These are phyloP conservation scores for Pichia phayaonensis DNA, from an alignment of 805 yeast species.

Conservation along the genomic window DNA sequence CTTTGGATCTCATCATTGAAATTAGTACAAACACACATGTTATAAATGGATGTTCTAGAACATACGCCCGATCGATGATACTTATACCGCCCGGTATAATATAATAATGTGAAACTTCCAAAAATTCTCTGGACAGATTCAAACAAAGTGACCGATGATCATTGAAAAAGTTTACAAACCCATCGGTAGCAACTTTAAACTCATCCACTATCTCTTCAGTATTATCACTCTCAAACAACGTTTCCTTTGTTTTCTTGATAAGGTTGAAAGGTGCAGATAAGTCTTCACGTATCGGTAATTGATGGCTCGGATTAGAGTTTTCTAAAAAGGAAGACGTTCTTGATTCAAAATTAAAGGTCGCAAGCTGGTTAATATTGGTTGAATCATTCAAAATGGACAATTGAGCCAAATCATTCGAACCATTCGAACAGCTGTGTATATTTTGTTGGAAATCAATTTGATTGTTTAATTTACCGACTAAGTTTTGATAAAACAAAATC, in stretches of 20 bases:
- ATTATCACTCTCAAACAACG: constrained; percentile 14
- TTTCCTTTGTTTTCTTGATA: constrained; percentile 25
- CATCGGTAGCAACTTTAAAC: constrained; percentile 30
- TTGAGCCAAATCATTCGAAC: background rate
- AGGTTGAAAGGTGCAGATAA: constrained; percentile 26
- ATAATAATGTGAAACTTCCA: constrained; percentile 51
- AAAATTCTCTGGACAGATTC: constrained; percentile 38
- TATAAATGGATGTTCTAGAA: constrained; percentile 44
- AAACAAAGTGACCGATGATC: constrained; percentile 37
- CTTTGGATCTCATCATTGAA: constrained; percentile 51
- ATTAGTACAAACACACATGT: constrained; percentile 45
- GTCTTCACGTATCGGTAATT: constrained; percentile 12
- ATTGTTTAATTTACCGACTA: background rate
- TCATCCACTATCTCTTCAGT: constrained; percentile 20
- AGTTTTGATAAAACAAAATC: background rate
- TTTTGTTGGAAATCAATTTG: background rate
- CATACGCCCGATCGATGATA: constrained; percentile 38
- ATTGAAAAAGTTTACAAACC: constrained; percentile 40
- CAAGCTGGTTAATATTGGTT: background rate
- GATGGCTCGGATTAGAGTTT: background rate
- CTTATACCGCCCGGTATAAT: constrained; percentile 56
- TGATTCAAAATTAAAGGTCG: background rate
- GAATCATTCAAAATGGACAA: background rate
- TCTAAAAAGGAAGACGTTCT: background rate
- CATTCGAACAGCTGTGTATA: background rate